A percentile compares a stretch with the other conserved stretches of the same genome.
phyloP scores from a whole-genome alignment of 495 filamentous ascomycete species.

The Podospora fimiseda region DNA sequence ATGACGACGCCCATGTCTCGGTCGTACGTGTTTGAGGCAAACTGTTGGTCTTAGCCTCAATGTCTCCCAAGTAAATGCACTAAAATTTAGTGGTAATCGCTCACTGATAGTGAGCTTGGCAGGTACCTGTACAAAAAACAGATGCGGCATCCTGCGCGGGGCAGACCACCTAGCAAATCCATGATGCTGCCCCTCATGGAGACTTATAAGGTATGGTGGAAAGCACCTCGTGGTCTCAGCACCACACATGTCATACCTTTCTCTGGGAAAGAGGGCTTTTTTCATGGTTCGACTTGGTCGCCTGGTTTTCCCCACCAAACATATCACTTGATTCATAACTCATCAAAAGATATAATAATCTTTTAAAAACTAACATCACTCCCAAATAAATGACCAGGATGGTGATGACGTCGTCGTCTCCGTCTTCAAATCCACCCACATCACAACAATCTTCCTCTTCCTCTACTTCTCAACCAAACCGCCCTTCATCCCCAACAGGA shows the following conservation, averaged over 20 bases:
- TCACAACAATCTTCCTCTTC: not conserved
- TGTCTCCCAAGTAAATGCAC: not conserved
- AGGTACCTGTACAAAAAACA: not conserved
- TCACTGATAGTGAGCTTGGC: not conserved
- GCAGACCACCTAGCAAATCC: not conserved
- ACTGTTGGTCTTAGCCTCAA: not conserved
- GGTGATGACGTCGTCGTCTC: constrained; percentile 18
- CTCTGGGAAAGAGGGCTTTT: no score
- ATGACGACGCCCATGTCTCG: constrained; percentile 1
- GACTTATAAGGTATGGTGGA: constrained; percentile 2
- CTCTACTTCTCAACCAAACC: constrained; percentile 8
- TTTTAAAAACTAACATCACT: no score
- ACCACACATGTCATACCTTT: not conserved
- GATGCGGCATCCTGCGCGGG: constrained; percentile 1
- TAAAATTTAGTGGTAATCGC: not conserved
- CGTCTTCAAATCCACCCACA: constrained; percentile 1
- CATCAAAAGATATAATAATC: no score
- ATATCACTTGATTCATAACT: no score
- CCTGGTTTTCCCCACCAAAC: no score
- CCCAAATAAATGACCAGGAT: constrained; percentile 23
- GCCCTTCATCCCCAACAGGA: constrained; percentile 63
- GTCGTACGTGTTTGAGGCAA: constrained; percentile 3
- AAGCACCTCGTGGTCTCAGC: constrained; percentile 1
- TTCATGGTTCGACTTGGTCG: no score
- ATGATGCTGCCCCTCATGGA: not conserved